phyloP scores from a whole-genome alignment of 176 grass and related monocot species.

The Bromus sterilis region DNA sequence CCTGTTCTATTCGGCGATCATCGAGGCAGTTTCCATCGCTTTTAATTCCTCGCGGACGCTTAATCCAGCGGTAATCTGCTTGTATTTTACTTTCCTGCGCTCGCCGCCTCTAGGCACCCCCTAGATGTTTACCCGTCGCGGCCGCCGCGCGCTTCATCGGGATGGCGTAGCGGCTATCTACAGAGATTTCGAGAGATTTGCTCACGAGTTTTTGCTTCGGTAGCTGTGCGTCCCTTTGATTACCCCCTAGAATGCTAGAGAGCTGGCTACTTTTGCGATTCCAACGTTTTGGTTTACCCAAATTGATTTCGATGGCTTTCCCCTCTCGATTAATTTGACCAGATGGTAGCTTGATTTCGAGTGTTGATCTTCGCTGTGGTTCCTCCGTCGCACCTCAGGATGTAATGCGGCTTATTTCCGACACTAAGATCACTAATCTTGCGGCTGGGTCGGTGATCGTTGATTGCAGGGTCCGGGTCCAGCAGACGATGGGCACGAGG shows the following conservation, averaged over 20 bases:
- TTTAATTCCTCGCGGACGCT: neutral
- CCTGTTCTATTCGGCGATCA: neutral
- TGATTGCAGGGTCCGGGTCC: neutral
- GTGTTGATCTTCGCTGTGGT: neutral
- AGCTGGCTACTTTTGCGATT: neutral
- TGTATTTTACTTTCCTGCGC: neutral
- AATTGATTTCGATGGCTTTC: neutral
- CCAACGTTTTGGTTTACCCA: neutral
- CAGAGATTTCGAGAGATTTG: neutral
- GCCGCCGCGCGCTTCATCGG: neutral
- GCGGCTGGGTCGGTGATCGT: neutral
- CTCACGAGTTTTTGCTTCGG: neutral
- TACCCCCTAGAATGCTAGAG: neutral
- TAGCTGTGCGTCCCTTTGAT: neutral
- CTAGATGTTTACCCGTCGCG: neutral
- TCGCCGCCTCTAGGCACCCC: neutral
- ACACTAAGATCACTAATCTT: neutral
- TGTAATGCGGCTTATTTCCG: neutral
- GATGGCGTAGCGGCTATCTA: neutral
- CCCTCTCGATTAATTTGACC: neutral
- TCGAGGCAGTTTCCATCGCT: neutral
- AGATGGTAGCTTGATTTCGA: neutral
- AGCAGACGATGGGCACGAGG: neutral
- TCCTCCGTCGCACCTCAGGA: neutral
- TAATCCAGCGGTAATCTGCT: neutral